phyloP scores from a whole-genome alignment of 768 basidiomycete species.

The Austroboletus festivus region DNA sequence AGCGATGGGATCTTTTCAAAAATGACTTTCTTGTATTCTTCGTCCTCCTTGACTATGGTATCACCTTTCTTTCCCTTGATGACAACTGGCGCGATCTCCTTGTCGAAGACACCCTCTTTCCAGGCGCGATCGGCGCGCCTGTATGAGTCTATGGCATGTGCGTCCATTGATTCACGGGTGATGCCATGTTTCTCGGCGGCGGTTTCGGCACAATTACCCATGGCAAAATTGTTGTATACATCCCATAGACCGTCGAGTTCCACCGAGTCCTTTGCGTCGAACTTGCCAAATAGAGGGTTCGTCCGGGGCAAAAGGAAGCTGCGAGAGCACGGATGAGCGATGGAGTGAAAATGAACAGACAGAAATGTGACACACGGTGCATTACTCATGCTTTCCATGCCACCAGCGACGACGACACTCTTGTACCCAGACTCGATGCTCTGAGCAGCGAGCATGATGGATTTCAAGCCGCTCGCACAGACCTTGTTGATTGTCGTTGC shows the following conservation, averaged over 20 bases:
- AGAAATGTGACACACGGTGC: conserved; percentile 71
- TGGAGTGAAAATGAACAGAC: neutral
- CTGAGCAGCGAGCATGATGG: conserved; percentile 92
- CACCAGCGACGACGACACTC: conserved; percentile 86
- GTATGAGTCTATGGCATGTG: conserved; percentile 93
- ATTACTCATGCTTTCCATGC: conserved; percentile 99
- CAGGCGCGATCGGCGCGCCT: conserved; percentile 90
- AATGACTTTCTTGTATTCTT: conserved; percentile 96
- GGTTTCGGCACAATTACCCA: conserved; percentile 95
- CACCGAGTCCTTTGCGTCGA: conserved; percentile 82
- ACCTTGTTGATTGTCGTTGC: conserved; percentile 99
- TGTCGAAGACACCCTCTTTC: conserved; percentile 78
- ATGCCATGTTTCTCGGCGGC: conserved; percentile 81
- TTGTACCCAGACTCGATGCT: conserved; percentile 84
- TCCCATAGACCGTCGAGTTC: conserved; percentile 95
- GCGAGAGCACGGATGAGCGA: conserved; percentile 1
- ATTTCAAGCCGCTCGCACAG: conserved; percentile 96
- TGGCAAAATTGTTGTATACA: conserved; percentile 95
- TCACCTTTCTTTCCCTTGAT: conserved; percentile 95
- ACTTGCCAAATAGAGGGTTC: conserved; percentile 85
- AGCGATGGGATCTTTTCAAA: conserved; percentile 91
- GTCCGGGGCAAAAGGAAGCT: conserved; percentile 82
- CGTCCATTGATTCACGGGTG: conserved; percentile 83
- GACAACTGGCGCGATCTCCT: conserved; percentile 86
- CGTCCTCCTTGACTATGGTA: conserved; percentile 86